Base-by-base conservation (phyloP, 495 filamentous ascomycete species). In the Penicillium subrubescens region DNA sequence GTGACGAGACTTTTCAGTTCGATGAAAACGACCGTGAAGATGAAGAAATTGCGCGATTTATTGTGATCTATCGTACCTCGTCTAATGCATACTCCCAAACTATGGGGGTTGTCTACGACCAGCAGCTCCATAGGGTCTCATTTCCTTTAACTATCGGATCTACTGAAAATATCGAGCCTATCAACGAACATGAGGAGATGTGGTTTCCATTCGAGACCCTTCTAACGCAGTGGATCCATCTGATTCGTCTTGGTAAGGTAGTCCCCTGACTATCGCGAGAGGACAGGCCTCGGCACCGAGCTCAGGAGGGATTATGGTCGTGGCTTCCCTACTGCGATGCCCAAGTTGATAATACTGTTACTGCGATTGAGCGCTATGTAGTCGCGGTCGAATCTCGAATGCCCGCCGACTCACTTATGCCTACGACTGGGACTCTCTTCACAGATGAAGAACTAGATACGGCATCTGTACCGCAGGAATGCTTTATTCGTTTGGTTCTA, bases 161-260 rank as follows among this genome's bases (percentile, higher is more conserved):
- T 50, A 21, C 23, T 0, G 65, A 71, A 25, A 67, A 57, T 44
- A 25, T 70, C 6, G 53, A 53, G 31, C 68, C 66, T 37, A 17
- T 71, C 14, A 39, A 51, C 12, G 63, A 73, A 23, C 65, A 69
- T 25, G 27, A 59, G n/a, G 67, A 74, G n/a, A 61, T 78, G 25
- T 80, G 77, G 74, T 67, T 72, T 33, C 75, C 78, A 0, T 62
- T 79, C 2, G 78, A 79, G 67, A 80, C 77, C 0, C 65, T 80
- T 17, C 71, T 80, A 6, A 71, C 65, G n/a, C 70, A 79, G 17
- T 80, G 74, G 77, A 73, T 78, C 27, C 15, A 64, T 11, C 58
- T 76, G 37, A 44, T 74, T 31, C 67, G 59, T 0, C 60, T 79
- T 14, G 75, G 73, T 12, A 80, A 75, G 3, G 27, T 64, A 33